Conservation (phyloP, 2,329 filamentous ascomycete species). For the Epicoccum sorghinum region DNA sequence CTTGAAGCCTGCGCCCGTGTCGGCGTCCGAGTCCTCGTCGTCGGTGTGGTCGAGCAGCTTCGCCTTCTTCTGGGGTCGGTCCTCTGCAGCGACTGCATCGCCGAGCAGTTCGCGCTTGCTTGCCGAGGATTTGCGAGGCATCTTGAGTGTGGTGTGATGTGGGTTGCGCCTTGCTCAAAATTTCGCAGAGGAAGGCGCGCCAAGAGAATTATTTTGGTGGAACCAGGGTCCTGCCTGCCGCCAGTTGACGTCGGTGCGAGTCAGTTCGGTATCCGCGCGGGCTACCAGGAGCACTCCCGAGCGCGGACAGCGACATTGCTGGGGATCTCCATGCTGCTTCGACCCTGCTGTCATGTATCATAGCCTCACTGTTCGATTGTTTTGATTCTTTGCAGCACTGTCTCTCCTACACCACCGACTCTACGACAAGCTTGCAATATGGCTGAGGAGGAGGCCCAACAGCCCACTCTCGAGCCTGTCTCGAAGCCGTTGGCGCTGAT, state of each 20-base stretch:
- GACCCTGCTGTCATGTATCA: slow-evolving; percentile 20
- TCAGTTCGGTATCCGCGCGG: slow-evolving; percentile 23
- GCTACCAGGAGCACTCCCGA: slow-evolving; percentile 17
- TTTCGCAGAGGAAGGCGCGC: slow-evolving; percentile 24
- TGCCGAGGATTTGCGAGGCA: slow-evolving; percentile 34
- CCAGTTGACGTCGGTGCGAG: slow-evolving; percentile 18
- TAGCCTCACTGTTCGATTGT: slow-evolving; percentile 27
- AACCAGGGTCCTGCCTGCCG: slow-evolving; percentile 17
- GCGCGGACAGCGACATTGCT: slow-evolving; percentile 15
- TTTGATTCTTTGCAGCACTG: slow-evolving; percentile 11
- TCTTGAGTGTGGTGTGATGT: slow-evolving; percentile 15
- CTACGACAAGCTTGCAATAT: slow-evolving; percentile 26
- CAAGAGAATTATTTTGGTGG: slow-evolving; percentile 23
- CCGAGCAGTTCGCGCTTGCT: slow-evolving; percentile 35
- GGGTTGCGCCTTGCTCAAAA: slow-evolving; percentile 27
- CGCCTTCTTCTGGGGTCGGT: slow-evolving; percentile 43
- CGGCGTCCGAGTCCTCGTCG: slow-evolving; percentile 35
- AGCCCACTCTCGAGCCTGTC: slow-evolving; percentile 47
- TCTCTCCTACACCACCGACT: not conserved
- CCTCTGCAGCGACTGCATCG: slow-evolving; percentile 19
- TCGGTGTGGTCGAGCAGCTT: slow-evolving; percentile 48
- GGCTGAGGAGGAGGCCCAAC: slow-evolving; percentile 43
- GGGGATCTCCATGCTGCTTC: slow-evolving; percentile 13
- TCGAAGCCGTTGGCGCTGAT: slow-evolving; percentile 50
- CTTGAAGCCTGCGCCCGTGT: slow-evolving; percentile 59